Percentiles rank a stretch among this genome's conserved stretches.
Evolutionary conservation across 768 basidiomycete genomes (phyloP).

Genomic region (Rickenella mellea): DNA sequence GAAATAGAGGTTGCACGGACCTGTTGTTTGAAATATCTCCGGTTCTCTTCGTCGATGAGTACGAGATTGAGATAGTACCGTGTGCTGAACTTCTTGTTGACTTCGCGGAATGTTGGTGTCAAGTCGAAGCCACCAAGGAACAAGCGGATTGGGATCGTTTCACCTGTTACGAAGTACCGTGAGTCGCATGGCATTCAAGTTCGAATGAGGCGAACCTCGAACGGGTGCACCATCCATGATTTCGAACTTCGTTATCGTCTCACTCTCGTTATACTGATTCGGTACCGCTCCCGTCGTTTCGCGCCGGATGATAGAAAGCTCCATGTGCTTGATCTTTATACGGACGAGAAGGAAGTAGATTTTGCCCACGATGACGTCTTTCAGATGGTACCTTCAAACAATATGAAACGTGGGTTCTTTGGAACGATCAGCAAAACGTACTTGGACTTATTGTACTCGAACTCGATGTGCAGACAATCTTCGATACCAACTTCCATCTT

Average conservation of each 20-base stretch:
- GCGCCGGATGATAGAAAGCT: slow-evolving; percentile 92
- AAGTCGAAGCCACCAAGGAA: slow-evolving; percentile 98
- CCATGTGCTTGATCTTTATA: slow-evolving; percentile 99
- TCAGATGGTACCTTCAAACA: slow-evolving; percentile 79
- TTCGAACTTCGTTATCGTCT: slow-evolving; percentile 99
- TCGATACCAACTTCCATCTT: slow-evolving; percentile 99
- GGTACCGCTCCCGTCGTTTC: slow-evolving; percentile 96
- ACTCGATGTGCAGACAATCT: slow-evolving; percentile 97
- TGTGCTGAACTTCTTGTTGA: slow-evolving; percentile 98
- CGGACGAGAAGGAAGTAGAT: slow-evolving; percentile 98
- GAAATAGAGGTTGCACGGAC: slow-evolving; percentile 22
- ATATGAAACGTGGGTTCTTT: neutral
- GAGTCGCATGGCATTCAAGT: neutral
- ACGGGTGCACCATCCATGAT: slow-evolving; percentile 99
- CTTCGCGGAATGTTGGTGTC: slow-evolving; percentile 96
- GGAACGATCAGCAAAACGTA: slow-evolving; percentile 26
- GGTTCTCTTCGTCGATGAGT: slow-evolving; percentile 95
- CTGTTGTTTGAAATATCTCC: slow-evolving; percentile 97
- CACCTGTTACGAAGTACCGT: slow-evolving; percentile 42
- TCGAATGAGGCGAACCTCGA: slow-evolving; percentile 45
- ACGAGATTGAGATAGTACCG: slow-evolving; percentile 97
- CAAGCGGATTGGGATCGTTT: slow-evolving; percentile 95
- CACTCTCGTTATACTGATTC: slow-evolving; percentile 99
- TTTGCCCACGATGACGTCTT: slow-evolving; percentile 99
- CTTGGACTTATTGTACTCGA: slow-evolving; percentile 99